A percentile compares a stretch with the other conserved stretches of the same genome.
Conservation (phyloP, 2,329 filamentous ascomycete genomes). For the Talaromyces sp. region DNA sequence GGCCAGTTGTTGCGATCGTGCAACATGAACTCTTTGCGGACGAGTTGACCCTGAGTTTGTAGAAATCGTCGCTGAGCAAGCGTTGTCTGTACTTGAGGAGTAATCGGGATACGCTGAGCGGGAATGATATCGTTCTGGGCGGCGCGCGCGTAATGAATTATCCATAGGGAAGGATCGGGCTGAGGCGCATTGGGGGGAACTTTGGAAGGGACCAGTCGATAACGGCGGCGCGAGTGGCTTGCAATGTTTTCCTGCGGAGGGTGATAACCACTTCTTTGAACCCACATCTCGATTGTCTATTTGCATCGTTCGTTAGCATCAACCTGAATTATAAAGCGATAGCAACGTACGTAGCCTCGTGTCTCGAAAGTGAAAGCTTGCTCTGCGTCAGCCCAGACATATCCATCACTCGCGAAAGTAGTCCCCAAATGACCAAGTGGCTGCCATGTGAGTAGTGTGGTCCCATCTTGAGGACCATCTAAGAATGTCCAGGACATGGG, state of each 20-base stretch:
- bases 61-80: constrained; percentile 53
- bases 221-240: constrained; percentile 76
- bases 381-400: constrained; percentile 83
- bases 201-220: constrained; percentile 73
- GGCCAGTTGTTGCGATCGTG: constrained; percentile 89
- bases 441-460: constrained; percentile 84
- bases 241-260: constrained; percentile 69
- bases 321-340: not conserved
- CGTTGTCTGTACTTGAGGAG: constrained; percentile 40
- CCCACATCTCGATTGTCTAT: constrained; percentile 83
- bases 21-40: constrained; percentile 91
- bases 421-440: constrained; percentile 66
- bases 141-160: constrained; percentile 81
- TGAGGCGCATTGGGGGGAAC: constrained; percentile 65
- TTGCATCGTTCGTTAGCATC: constrained; percentile 16
- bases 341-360: constrained; percentile 58
- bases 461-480: constrained; percentile 74
- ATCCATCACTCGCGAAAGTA: constrained; percentile 85
- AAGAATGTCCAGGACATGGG: constrained; percentile 94
- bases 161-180: constrained; percentile 79
- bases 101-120: constrained; percentile 53
- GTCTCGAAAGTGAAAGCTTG: constrained; percentile 71
- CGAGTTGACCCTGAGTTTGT: constrained; percentile 73
- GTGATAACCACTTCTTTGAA: constrained; percentile 76
- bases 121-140: constrained; percentile 72